phyloP scores from a whole-genome alignment of 1,284 basidiomycete genomes.

The Fomitopsis betulina region DNA sequence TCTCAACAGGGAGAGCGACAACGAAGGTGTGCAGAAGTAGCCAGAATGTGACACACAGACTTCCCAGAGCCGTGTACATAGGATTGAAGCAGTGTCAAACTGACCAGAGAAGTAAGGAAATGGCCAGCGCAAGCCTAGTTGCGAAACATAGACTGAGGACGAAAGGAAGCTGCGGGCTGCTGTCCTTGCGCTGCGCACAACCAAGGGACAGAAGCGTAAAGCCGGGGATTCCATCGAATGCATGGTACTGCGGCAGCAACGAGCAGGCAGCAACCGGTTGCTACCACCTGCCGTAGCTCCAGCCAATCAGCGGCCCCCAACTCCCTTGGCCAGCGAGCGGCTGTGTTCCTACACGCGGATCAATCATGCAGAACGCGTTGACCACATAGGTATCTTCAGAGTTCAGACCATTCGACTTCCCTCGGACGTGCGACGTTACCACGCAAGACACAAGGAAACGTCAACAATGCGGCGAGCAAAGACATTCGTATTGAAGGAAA shows the following conservation, averaged over 20 bases:
- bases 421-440: too few species aligned
- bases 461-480: too few species aligned
- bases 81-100: not conserved
- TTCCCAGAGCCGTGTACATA: slow-evolving; percentile 1
- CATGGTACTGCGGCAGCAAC: not conserved
- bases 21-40: not conserved
- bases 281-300: not conserved
- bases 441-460: too few species aligned
- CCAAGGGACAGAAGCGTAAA: not conserved
- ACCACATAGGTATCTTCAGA: too few species aligned
- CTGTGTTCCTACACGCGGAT: not conserved
- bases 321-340: not conserved
- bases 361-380: not conserved
- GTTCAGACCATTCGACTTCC: too few species aligned
- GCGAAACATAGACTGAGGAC: not conserved
- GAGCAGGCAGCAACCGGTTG: not conserved
- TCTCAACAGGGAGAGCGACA: slow-evolving; percentile 2
- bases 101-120: not conserved
- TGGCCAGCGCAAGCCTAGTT: not conserved
- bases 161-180: not conserved
- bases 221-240: not conserved
- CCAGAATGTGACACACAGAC: not conserved
- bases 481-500: too few species aligned
- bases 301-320: not conserved
- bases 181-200: not conserved